A percentile compares a stretch with the other conserved stretches of the same genome.
Conservation (phyloP, 2,329 filamentous ascomycete species). For the Emmonsiellopsis sp. region DNA sequence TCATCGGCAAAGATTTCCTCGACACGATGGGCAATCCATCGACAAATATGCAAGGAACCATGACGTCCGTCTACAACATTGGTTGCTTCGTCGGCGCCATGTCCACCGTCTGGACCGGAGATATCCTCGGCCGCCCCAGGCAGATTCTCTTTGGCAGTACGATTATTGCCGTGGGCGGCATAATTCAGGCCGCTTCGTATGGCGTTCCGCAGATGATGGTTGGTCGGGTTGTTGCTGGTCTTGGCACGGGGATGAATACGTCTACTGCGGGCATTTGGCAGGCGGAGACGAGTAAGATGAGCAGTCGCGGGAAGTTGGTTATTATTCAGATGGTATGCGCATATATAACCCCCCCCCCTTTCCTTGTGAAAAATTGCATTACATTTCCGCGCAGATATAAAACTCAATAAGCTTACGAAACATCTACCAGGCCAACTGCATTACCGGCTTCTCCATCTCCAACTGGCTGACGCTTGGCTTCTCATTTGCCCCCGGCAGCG, state of each 20-base stretch:
- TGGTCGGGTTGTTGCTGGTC: slow-evolving; percentile 36
- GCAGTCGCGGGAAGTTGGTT: slow-evolving; percentile 30
- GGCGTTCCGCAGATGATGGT: slow-evolving; percentile 36
- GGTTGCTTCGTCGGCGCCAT: slow-evolving; percentile 42
- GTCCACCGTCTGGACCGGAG: slow-evolving; percentile 30
- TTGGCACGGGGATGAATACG: slow-evolving; percentile 41
- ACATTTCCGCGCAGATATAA: not conserved
- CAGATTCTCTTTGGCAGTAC: slow-evolving; percentile 33
- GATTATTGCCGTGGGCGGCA: slow-evolving; percentile 35
- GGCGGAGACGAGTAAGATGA: slow-evolving; percentile 33
- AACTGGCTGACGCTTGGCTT: slow-evolving; percentile 36
- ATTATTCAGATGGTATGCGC: slow-evolving; percentile 20
- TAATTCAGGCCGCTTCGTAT: slow-evolving; percentile 33
- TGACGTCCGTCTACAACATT: slow-evolving; percentile 21
- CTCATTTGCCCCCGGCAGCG: slow-evolving; percentile 27
- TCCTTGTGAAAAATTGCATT: too few species aligned
- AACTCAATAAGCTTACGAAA: not conserved
- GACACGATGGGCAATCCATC: slow-evolving; percentile 8
- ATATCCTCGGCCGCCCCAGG: slow-evolving; percentile 34
- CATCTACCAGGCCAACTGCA: slow-evolving; percentile 18
- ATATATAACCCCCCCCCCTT: not conserved
- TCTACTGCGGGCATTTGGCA: slow-evolving; percentile 39
- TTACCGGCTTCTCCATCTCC: slow-evolving; percentile 33
- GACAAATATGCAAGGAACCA: slow-evolving; percentile 10
- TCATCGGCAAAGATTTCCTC: slow-evolving; percentile 13